Evolutionary conservation across 495 filamentous ascomycete genomes (phyloP).

Genomic region (Parathielavia appendiculata): DNA sequence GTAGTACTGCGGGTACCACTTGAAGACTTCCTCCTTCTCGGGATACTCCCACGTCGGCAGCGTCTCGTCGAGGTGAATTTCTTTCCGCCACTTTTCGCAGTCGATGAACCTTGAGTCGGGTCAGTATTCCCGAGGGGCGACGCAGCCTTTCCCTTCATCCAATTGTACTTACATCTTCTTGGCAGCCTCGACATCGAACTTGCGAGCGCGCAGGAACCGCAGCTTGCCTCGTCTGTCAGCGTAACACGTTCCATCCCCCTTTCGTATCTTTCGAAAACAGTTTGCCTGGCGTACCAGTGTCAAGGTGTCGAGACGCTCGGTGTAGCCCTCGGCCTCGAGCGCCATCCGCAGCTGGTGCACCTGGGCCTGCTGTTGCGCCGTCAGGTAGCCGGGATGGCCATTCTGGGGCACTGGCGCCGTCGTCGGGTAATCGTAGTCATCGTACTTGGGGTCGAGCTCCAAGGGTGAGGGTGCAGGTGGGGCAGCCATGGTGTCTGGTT

Average conservation of each 20-base stretch:
- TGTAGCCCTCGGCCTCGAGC: conserved; percentile 81
- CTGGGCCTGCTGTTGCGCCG: conserved; percentile 80
- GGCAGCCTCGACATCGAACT: conserved; percentile 79
- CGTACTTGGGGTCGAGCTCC: conserved; percentile 81
- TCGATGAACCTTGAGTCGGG: conserved; percentile 70
- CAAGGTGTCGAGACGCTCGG: conserved; percentile 80
- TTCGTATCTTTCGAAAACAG: not conserved
- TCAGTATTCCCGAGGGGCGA: not conserved
- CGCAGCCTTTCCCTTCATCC: not conserved
- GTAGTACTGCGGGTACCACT: conserved; percentile 98
- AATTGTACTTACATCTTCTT: conserved; percentile 70
- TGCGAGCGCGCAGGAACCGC: conserved; percentile 86
- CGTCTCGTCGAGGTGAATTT: conserved; percentile 75
- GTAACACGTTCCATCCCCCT: not conserved
- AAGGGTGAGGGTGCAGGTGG: conserved; percentile 33
- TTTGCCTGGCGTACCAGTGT: conserved; percentile 57
- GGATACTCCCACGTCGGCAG: conserved; percentile 76
- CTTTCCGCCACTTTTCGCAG: conserved; percentile 84
- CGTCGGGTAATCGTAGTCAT: conserved; percentile 90
- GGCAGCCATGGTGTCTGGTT: conserved; percentile 23
- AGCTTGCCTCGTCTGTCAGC: conserved; percentile 47
- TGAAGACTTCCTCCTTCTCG: conserved; percentile 81
- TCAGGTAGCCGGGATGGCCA: conserved; percentile 89
- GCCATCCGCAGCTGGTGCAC: conserved; percentile 76
- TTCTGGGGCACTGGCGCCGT: conserved; percentile 59